These are phyloP conservation scores for Dendrostoma leiphaemia DNA, from an alignment of 2,329 filamentous ascomycete genomes.

Conservation along the genomic window DNA sequence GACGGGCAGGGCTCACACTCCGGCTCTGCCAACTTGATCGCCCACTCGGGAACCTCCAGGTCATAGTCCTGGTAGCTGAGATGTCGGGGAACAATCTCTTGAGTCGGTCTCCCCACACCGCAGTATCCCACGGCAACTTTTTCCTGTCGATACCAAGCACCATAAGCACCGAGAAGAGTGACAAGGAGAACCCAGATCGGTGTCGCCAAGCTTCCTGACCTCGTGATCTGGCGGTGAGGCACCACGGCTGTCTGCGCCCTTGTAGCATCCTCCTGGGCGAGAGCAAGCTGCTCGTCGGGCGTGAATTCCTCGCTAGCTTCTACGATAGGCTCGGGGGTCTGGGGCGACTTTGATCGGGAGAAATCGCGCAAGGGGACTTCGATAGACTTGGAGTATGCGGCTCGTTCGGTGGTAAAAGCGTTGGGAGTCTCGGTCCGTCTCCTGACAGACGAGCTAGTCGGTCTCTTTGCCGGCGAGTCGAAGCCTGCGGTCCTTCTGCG, in stretches of 20 bases:
- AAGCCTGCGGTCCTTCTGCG: constrained; percentile 48
- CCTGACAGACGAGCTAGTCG: constrained; percentile 40
- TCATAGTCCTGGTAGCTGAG: constrained; percentile 33
- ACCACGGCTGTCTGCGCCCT: constrained; percentile 47
- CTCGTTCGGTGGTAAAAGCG: constrained; percentile 50
- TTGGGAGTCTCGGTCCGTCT: constrained; percentile 42
- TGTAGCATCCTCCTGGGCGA: constrained; percentile 66
- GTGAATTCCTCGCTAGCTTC: constrained; percentile 91
- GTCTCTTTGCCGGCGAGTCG: constrained; percentile 37
- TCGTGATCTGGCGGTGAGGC: constrained; percentile 39
- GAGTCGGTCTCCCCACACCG: constrained; percentile 69
- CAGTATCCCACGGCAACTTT: constrained; percentile 97
- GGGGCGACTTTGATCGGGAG: no score
- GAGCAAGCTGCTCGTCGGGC: constrained; percentile 80
- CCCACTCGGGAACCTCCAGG: constrained; percentile 70
- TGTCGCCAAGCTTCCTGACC: constrained; percentile 49
- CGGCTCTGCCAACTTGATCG: constrained; percentile 68
- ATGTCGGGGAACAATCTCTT: constrained; percentile 45
- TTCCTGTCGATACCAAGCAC: constrained; percentile 85
- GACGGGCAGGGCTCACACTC: constrained; percentile 86
- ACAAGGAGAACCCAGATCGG: constrained; percentile 71
- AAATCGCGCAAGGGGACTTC: no score
- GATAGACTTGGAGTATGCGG: constrained; percentile 56
- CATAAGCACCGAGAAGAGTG: constrained; percentile 70
- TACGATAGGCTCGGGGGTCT: constrained; percentile 34